phyloP scores from a whole-genome alignment of 2,329 filamentous ascomycete genomes.

The Cladosporium sp. region DNA sequence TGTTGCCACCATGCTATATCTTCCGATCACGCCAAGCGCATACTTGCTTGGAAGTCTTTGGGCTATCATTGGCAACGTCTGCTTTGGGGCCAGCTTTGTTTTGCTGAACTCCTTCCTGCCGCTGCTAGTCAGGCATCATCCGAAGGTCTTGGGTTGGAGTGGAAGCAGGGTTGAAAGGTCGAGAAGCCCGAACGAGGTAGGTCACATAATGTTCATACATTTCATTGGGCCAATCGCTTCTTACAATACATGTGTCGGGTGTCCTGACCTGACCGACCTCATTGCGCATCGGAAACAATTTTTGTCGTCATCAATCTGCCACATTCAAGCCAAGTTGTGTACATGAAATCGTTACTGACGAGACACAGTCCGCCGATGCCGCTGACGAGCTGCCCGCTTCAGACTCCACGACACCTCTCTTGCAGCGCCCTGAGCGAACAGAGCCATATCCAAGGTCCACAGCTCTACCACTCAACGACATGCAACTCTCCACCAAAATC shows the following conservation, averaged over 20 bases:
- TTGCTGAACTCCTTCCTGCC: constrained; percentile 94
- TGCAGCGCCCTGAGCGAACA: constrained; percentile 31
- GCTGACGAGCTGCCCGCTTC: constrained; percentile 34
- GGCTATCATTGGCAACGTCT: constrained; percentile 88
- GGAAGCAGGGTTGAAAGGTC: neutral
- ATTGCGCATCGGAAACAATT: neutral
- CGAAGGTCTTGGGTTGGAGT: constrained; percentile 35
- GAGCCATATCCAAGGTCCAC: constrained; percentile 36
- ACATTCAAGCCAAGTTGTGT: neutral
- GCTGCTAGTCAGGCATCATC: constrained; percentile 84
- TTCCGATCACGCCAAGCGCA: constrained; percentile 71
- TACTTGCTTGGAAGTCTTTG: constrained; percentile 81
- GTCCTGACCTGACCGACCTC: neutral
- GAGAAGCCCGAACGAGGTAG: neutral
- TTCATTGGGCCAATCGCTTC: neutral
- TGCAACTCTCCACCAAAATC: constrained; percentile 83
- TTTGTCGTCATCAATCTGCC: neutral
- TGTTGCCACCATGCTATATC: constrained; percentile 81
- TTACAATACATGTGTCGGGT: neutral
- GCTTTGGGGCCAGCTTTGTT: constrained; percentile 93
- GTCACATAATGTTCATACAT: neutral
- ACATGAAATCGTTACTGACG: neutral
- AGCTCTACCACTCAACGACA: constrained; percentile 55
- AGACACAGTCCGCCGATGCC: constrained; percentile 20
- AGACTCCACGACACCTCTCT: constrained; percentile 40